These are phyloP conservation scores for Lecanicillium sp. DNA, from an alignment of 2,329 filamentous ascomycete species.

Conservation along the genomic window DNA sequence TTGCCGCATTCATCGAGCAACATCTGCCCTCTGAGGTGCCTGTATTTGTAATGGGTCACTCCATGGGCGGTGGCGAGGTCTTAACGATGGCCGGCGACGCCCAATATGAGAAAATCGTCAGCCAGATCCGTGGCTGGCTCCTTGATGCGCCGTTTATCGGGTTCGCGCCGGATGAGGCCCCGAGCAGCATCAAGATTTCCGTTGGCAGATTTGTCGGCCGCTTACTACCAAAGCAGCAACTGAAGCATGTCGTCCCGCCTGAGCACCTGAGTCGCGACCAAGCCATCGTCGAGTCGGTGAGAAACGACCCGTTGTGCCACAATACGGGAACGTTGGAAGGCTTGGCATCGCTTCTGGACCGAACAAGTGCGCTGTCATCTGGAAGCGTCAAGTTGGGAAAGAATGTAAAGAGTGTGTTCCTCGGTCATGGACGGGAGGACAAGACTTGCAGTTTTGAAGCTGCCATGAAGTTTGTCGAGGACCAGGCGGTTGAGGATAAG, in stretches of 20 bases:
- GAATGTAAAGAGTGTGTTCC: slow-evolving; percentile 55
- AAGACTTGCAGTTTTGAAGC: slow-evolving; percentile 57
- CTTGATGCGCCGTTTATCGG: slow-evolving; percentile 73
- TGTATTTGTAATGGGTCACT: slow-evolving; percentile 81
- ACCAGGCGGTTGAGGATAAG: slow-evolving; percentile 54
- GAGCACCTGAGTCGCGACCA: slow-evolving; percentile 60
- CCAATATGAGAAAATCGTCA: slow-evolving; percentile 43
- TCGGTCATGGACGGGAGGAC: slow-evolving; percentile 73
- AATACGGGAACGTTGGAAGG: slow-evolving; percentile 81
- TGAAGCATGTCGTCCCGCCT: slow-evolving; percentile 56
- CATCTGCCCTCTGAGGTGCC: slow-evolving; percentile 49
- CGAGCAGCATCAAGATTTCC: slow-evolving; percentile 53
- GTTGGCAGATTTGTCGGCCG: slow-evolving; percentile 59
- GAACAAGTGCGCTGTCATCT: slow-evolving; percentile 51
- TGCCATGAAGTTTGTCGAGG: slow-evolving; percentile 55
- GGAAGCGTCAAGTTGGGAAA: slow-evolving; percentile 45
- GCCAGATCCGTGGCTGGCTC: slow-evolving; percentile 62
- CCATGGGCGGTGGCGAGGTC: slow-evolving; percentile 79
- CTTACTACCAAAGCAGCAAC: slow-evolving; percentile 58
- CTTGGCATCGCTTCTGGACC: slow-evolving; percentile 67
- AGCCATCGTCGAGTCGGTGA: slow-evolving; percentile 50
- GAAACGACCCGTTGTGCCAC: slow-evolving; percentile 65
- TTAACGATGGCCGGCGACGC: slow-evolving; percentile 50
- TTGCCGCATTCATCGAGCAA: slow-evolving; percentile 63
- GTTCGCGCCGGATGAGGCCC: slow-evolving; percentile 57